These are phyloP conservation scores for Coniochaeta ligniaria DNA, from an alignment of 2,329 filamentous ascomycete genomes.

Conservation along the genomic window DNA sequence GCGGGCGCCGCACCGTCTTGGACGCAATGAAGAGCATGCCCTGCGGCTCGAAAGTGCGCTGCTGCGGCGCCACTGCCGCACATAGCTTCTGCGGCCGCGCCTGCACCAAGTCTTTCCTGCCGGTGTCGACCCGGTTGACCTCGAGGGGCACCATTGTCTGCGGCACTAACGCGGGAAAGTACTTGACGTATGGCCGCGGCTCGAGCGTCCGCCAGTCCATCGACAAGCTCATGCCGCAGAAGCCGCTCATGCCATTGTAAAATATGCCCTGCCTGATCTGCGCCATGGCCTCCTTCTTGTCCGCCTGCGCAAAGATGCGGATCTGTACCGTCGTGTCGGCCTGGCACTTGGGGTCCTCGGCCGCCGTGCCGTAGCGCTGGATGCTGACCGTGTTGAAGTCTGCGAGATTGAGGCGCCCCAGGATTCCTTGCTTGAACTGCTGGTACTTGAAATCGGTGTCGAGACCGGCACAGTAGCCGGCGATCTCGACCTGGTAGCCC, in stretches of 20 bases:
- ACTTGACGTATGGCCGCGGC: conserved; percentile 20
- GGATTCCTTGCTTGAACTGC: conserved; percentile 18
- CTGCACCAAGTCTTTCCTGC: not conserved
- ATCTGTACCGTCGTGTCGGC: conserved; percentile 30
- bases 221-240: conserved; percentile 22
- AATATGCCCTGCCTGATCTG: conserved; percentile 14
- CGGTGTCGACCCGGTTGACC: conserved; percentile 3
- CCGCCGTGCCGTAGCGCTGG: conserved; percentile 18
- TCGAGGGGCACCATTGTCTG: conserved; percentile 7
- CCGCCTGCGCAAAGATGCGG: conserved; percentile 30
- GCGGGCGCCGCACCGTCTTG: conserved; percentile 11
- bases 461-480: conserved; percentile 13
- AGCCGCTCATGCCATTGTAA: conserved; percentile 24
- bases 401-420: conserved; percentile 10
- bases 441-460: conserved; percentile 19
- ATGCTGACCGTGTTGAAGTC: conserved; percentile 21
- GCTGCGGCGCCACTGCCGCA: not conserved
- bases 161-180: conserved; percentile 23
- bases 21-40: conserved; percentile 4
- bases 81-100: not conserved
- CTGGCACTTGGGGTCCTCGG: conserved; percentile 20
- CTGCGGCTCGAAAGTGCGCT: not conserved
- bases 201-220: conserved; percentile 28
- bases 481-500: conserved; percentile 28
- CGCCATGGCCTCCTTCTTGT: conserved; percentile 11